phyloP scores from a whole-genome alignment of 2,329 filamentous ascomycete species.

The Fusarium neocosmosporiellum region DNA sequence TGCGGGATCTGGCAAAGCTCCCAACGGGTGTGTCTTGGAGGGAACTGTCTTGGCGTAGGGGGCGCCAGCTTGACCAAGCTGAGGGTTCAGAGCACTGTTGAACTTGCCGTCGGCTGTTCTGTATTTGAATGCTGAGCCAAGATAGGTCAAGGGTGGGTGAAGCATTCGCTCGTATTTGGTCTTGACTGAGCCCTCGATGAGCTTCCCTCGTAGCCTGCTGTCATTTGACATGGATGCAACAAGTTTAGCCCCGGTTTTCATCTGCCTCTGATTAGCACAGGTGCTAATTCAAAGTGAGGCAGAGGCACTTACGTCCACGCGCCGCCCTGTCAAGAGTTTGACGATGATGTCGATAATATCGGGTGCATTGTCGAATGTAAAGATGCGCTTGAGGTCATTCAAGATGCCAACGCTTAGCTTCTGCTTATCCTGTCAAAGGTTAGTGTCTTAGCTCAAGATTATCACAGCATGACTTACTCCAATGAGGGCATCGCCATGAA shows the following conservation, averaged over 20 bases:
- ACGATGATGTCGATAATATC: not conserved
- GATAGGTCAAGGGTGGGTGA: slow-evolving; percentile 27
- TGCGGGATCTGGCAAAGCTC: slow-evolving; percentile 44
- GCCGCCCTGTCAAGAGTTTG: not conserved
- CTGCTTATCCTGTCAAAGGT: not conserved
- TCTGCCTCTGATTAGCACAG: not conserved
- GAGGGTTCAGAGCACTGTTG: slow-evolving; percentile 44
- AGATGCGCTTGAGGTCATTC: not conserved
- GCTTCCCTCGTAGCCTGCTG: slow-evolving; percentile 1
- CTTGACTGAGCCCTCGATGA: slow-evolving; percentile 4
- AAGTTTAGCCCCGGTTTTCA: slow-evolving; percentile 6
- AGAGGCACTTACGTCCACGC: not conserved
- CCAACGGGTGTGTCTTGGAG: slow-evolving; percentile 36
- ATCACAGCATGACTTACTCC: not conserved
- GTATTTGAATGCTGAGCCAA: slow-evolving; percentile 41
- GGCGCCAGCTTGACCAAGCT: slow-evolving; percentile 46
- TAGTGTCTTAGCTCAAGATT: not conserved
- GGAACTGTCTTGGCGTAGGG: slow-evolving; percentile 47
- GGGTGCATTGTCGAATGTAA: not conserved
- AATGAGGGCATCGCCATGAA: not conserved
- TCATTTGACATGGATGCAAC: slow-evolving; percentile 14
- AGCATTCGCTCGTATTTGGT: slow-evolving; percentile 2
- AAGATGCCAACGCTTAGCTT: not conserved
- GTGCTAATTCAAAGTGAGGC: not conserved
- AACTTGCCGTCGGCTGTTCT: slow-evolving; percentile 44